Evolutionary conservation across 164 flowering plant genomes (phyloP), one percentile per base, ranked within the genome.

Genomic region (Annona squamosa): DNA sequence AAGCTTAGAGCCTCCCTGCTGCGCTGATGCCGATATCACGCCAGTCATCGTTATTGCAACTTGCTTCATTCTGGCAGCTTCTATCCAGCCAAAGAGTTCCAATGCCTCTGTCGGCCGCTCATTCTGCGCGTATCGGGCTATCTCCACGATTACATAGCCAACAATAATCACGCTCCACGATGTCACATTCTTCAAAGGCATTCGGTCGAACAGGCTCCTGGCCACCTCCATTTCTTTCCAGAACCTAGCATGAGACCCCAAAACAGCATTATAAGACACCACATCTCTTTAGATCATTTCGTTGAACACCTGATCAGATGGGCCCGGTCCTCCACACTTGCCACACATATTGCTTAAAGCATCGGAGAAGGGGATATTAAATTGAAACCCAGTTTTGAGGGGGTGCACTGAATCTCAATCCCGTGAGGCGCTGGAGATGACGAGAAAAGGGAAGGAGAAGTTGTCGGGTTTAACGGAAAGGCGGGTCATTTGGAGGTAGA

Each of bases 91-190:
- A 19, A 82, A 82, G 61, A 76, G 68, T 0, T 4, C 63, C 72
- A 82, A 57, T 2, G 85, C 85, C 72, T 82, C 81, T 46, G 41
- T 71, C 1, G 83, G 80, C 71, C 18, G 48, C n/a, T 81, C 78
- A 70, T 76, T 80, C 69, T 82, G 85, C 10, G 85, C 76, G 71
- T 74, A 82, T 73, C 37, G 37, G 37, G 37, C 37, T 26, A 26
- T 26, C 37, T 26, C 37, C 37, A 26, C 37, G 37, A 26, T 26
- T 26, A 26, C 37, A 26, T 26, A 26, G 37, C 85, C 85, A 45
- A 73, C 65, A 43, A 82, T 78, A 82, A 80, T 80, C 1, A 79
- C 85, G 1, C 82, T 82, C 83, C 85, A 80, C 37, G 79, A 78
- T 73, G 80, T 48, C 77, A 80, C 69, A 73, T 75, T 78, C 81